A percentile compares a stretch with the other conserved stretches of the same genome.
These are phyloP conservation scores for Trichocomaceae sp. DNA, from an alignment of 2,329 filamentous ascomycete genomes.

Conservation along the genomic window DNA sequence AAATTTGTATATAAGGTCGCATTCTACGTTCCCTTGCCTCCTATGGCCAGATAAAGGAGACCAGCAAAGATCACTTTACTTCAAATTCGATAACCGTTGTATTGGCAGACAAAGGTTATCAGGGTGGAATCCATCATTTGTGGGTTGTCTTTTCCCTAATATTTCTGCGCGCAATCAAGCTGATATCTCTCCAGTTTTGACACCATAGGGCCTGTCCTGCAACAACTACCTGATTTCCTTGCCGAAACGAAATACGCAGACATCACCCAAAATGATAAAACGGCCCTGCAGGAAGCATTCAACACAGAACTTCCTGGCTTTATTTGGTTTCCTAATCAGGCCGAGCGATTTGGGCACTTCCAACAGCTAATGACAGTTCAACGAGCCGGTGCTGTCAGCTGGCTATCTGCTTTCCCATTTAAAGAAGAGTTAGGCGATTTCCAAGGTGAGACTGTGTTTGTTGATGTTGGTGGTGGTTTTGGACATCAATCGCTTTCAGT, in stretches of 20 bases:
- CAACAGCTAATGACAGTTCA: no score
- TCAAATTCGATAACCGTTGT: no score
- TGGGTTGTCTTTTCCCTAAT: no score
- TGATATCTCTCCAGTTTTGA: not conserved
- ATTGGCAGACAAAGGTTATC: no score
- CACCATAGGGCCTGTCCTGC: not conserved
- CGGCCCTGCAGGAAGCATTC: not conserved
- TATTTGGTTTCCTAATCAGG: not conserved
- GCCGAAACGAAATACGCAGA: constrained; percentile 1
- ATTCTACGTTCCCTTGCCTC: not conserved
- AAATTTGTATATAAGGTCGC: not conserved
- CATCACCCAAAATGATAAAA: not conserved
- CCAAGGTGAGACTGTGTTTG: not conserved
- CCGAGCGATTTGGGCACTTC: not conserved
- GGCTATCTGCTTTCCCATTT: no score
- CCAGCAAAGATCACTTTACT: not conserved
- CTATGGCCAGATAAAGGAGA: not conserved
- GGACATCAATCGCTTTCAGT: not conserved
- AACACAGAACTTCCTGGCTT: not conserved
- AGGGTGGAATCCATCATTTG: not conserved
- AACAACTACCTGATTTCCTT: constrained; percentile 3
- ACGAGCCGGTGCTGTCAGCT: no score
- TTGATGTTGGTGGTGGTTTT: not conserved
- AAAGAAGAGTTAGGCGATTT: no score
- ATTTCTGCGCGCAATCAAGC: no score